phyloP scores from a whole-genome alignment of 202 grass and related monocot species.

The Zoysia matrella region DNA sequence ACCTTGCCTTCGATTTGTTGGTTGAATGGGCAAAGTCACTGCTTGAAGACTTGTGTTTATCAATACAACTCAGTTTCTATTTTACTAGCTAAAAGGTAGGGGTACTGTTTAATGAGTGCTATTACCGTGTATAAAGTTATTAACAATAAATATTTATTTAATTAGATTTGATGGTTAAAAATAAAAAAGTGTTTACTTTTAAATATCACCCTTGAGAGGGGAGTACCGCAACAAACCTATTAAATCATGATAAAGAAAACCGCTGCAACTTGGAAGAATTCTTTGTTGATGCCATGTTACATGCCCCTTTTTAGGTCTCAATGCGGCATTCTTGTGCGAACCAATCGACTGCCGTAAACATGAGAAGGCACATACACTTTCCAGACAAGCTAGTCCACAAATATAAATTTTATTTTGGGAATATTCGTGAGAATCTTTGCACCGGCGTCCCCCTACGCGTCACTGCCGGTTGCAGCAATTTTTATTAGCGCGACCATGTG shows the following conservation, averaged over 20 bases:
- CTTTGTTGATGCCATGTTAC: not conserved
- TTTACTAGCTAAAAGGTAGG: not conserved
- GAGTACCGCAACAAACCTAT: no score
- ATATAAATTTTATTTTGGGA: conserved; percentile 1
- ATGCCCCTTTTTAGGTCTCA: conserved; percentile 8
- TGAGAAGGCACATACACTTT: conserved; percentile 8
- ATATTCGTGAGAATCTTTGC: conserved; percentile 38
- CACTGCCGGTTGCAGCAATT: not conserved
- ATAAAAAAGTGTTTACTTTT: no score
- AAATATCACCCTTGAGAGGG: no score
- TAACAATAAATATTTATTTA: not conserved
- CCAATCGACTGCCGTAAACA: conserved; percentile 23
- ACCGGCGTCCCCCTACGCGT: not conserved
- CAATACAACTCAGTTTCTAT: no score
- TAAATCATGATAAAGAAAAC: no score
- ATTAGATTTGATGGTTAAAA: no score
- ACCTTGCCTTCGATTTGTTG: no score
- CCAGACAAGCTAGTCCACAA: not conserved
- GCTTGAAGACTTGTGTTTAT: no score
- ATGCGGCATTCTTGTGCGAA: conserved; percentile 21
- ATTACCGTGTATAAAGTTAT: not conserved
- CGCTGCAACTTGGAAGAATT: no score
- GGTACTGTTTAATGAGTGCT: no score
- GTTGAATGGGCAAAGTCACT: no score
- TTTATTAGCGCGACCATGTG: conserved; percentile 34